Base-by-base conservation (phyloP, 148 eudicot genomes). In the Rhododendron molle region DNA sequence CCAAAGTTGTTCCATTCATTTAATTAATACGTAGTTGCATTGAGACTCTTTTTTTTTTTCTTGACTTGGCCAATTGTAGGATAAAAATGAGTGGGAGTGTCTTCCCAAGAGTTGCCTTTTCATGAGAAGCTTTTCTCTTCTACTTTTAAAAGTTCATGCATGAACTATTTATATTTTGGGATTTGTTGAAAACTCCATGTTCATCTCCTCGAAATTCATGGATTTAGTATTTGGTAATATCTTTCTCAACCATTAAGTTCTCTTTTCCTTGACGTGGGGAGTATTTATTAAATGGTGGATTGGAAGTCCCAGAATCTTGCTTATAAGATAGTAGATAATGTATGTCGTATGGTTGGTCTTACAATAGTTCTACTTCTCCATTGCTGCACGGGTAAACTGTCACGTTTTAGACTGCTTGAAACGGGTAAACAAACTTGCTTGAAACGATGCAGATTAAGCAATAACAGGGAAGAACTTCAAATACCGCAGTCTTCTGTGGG, bases 401-500 rank as follows among this genome's bases (percentile, higher is more conserved):
- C 16, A 58, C 11, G 72, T 58, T 54, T 36, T 38, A 81, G 72
- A 71, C 14, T 28, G 21, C 74, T 32, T 32, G 34, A 32, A 32
- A 32, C 34, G 76, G 76, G 77, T 79, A 0, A 83, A 62, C 82
- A 71, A 12, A 71, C 76, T 23, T 86, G 71, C 82, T 85, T 76
- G 38, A 69, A 87, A 85, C 86, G 36, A 78, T 84, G 85, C 98
- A 95, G 99, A 78, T 88, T 89, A 52, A 91, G 88, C 14, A 62
- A 65, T 72, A 69, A 89, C 76, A 89, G 89, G 78, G 89, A 83
- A 84, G 86, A 89, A 43, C 91, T 94, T 87, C 98, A 94, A 85
- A 86, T 96, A 83, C 92, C 96, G 36, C 87, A 92, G 86, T 88
- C 94, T 80, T 90, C 81, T 21, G 74, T 91, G 83, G 79, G 85